phyloP scores from a whole-genome alignment of 768 basidiomycete genomes.

The Lentinus brumalis region DNA sequence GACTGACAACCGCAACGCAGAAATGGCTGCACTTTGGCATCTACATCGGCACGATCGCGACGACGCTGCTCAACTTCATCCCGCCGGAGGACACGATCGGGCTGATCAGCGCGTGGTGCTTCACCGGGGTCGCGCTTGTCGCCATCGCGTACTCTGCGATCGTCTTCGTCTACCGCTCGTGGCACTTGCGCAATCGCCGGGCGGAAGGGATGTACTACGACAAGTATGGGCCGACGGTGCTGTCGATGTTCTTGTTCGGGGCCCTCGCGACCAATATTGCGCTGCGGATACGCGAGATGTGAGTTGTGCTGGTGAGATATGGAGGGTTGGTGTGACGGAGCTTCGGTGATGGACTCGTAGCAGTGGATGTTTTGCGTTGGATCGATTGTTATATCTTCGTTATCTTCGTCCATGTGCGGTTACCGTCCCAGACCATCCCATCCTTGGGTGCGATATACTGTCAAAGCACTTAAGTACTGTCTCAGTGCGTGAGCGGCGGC shows the following conservation, averaged over 20 bases:
- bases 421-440: too few relatives aligned
- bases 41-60: slow-evolving; percentile 87
- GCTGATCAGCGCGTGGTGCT: slow-evolving; percentile 83
- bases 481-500: too few relatives aligned
- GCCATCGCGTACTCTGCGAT: slow-evolving; percentile 85
- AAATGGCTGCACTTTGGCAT: slow-evolving; percentile 91
- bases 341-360: too few relatives aligned
- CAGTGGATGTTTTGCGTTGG: too few relatives aligned
- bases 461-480: too few relatives aligned
- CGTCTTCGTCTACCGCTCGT: slow-evolving; percentile 78
- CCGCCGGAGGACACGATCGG: slow-evolving; percentile 71
- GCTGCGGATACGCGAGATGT: slow-evolving; percentile 61
- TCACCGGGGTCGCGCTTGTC: slow-evolving; percentile 87
- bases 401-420: too few relatives aligned
- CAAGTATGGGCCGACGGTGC: slow-evolving; percentile 79
- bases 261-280: slow-evolving; percentile 79
- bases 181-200: slow-evolving; percentile 64
- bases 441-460: too few relatives aligned
- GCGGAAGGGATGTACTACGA: slow-evolving; percentile 89
- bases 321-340: too few relatives aligned
- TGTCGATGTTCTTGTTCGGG: slow-evolving; percentile 68
- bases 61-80: slow-evolving; percentile 86
- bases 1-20: slow-evolving; percentile 39
- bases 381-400: too few relatives aligned
- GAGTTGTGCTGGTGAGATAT: background rate